Evolutionary conservation across 768 basidiomycete species (phyloP).

Genomic region (Serendipita sp.): DNA sequence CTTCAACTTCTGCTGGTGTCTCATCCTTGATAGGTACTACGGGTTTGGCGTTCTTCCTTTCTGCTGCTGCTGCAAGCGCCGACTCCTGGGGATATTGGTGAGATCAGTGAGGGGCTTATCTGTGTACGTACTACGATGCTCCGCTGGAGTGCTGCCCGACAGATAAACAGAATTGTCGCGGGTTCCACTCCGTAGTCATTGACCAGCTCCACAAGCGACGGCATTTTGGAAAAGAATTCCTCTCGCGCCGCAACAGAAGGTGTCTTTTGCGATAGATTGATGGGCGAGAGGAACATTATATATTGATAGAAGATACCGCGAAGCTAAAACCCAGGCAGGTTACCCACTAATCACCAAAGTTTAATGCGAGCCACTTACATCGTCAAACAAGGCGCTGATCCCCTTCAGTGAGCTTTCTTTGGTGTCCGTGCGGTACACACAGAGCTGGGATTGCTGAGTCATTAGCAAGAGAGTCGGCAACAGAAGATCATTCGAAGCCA

Average conservation of each 20-base stretch:
- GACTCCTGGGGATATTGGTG: neutral
- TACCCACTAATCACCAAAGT: slow-evolving; percentile 13
- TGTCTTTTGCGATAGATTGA: slow-evolving; percentile 23
- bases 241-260: slow-evolving; percentile 52
- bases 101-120: neutral
- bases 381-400: slow-evolving; percentile 74
- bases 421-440: slow-evolving; percentile 45
- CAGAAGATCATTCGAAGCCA: slow-evolving; percentile 53
- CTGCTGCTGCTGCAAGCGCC: neutral
- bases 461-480: slow-evolving; percentile 81
- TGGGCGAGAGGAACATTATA: slow-evolving; percentile 68
- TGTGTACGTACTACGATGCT: slow-evolving; percentile 13
- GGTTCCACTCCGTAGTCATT: slow-evolving; percentile 60
- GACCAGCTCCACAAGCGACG: slow-evolving; percentile 38
- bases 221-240: slow-evolving; percentile 54
- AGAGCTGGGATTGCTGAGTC: slow-evolving; percentile 79
- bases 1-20: neutral
- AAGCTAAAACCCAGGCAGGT: slow-evolving; percentile 33
- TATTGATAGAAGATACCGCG: slow-evolving; percentile 90
- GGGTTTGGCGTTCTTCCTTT: neutral
- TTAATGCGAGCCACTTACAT: slow-evolving; percentile 36
- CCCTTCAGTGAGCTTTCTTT: slow-evolving; percentile 70
- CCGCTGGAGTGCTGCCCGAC: slow-evolving; percentile 66
- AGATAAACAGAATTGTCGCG: slow-evolving; percentile 85
- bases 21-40: slow-evolving; percentile 6